Base-by-base conservation (phyloP, 371 early-diverging fungal species). In the Mortierella sp. region DNA sequence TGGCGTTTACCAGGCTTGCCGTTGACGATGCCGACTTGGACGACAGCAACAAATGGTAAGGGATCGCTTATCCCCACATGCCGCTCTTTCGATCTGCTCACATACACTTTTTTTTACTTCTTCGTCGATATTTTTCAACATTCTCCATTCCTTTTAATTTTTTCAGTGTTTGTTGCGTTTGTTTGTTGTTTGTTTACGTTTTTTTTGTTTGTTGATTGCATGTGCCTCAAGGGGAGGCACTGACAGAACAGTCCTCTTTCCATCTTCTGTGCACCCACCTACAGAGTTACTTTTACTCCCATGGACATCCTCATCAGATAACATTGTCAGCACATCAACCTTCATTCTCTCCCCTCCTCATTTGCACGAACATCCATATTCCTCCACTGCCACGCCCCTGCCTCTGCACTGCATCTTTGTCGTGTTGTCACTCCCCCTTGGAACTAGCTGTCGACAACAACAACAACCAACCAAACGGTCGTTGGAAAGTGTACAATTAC, bases 11-110 rank as follows among this genome's bases (percentile, higher is more conserved):
- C 81, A 70, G 74, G 70, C n/a, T 29, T 82, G 68, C 78, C 82
- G 24, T 41, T 82, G 70, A 73, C 75, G 24, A 75, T 83, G 43
- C 70, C 78, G 21, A 18, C 79, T 38, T 83, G 83, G 83, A 72
- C 75, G 27, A 38, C 75, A 12, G 21, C 75, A 12, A 27, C 75
- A 44, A 78, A 71, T 70, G 78, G 83, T 83, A 72, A 55, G 79
- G 29, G 2, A 74, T 41, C 12, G 43, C 35, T 38, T 68, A 7
- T 35, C 24, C 38, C 68, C 68, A 38, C 68, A 68, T 68, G 68
- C 38, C 41, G 41, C 41, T 68, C 68, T 4, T 32, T 68, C 41
- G 68, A 68, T 68, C 68, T 68, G 41, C 68, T 68, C 68, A 51
- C 51, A 35, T 35, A 51, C 51, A 51, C 46, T 14, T 12, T 60